Base-by-base conservation (phyloP, 2,329 filamentous ascomycete genomes). In the Talaromyces sp. region DNA sequence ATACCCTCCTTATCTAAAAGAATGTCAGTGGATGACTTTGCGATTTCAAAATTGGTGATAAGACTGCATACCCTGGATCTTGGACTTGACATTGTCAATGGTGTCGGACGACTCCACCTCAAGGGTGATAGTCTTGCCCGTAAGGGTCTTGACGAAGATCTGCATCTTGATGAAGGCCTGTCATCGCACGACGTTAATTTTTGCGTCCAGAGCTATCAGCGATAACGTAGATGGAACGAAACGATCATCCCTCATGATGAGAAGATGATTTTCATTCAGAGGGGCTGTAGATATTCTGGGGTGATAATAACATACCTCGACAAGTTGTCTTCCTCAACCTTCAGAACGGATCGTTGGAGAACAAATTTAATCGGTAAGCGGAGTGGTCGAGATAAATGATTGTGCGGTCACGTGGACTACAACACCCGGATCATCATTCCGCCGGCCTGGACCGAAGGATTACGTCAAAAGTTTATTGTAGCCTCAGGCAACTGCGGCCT, bases 11-110 rank as follows among this genome's bases (percentile, higher is more conserved):
- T 99, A 89, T 98, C 95, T 92, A 88, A 52, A 54, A 62, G 45
- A 16, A 66, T 66, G 67, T 80, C 66, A 78, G 74, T 37, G 3
- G 52, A 56, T 13, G 22, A n/a, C 9, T 22, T 22, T 54, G 6
- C 35, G 13, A 56, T 64, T 62, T 41, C 11, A 47, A n/a, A 33
- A 7, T 54, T 45, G 19, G 50, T 16, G n/a, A 37, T 11, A 31
- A 6, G 7, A 31, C 27, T 33, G 70, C 83, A 63, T 80, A 88
- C 87, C 86, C 81, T 89, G 87, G 75, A 90, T 90, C 89, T 99
- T 98, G 86, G 91, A 92, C 90, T 98, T 98, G 86, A 99, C 95
- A 90, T 98, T 98, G 89, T 98, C 95, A 85, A 99, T 98, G 80
- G 94, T 98, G 85, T 99, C 95, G 80, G 90, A 94, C 78, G 93